phyloP scores from a whole-genome alignment of 345 rosid genomes.

The Brassica incana region DNA sequence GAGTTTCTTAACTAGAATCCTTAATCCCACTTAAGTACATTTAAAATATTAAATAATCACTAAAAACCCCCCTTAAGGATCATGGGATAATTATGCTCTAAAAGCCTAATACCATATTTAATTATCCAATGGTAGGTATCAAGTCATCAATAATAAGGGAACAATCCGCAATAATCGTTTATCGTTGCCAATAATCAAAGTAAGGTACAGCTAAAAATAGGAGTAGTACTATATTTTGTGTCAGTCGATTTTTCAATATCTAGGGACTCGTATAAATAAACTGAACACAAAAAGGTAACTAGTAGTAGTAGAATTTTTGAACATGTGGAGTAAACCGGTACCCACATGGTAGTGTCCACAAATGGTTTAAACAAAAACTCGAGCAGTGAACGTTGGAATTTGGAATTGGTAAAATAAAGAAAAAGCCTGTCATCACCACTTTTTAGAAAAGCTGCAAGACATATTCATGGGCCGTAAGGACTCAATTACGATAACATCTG shows the following conservation, averaged over 20 bases:
- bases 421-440: slow-evolving; percentile 15
- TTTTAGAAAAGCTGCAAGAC: slow-evolving; percentile 1
- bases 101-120: slow-evolving; percentile 1
- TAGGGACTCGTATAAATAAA: slow-evolving; percentile 19
- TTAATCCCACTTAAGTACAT: too few relatives aligned
- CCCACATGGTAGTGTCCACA: slow-evolving; percentile 23
- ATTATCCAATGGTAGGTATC: background rate
- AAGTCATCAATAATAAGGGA: slow-evolving; percentile 19
- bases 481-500: background rate
- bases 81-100: background rate
- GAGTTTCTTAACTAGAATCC: too few relatives aligned
- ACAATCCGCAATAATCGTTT: slow-evolving; percentile 23
- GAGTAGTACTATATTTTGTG: background rate
- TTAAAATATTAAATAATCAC: too few relatives aligned
- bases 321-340: background rate
- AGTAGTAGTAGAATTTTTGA: background rate
- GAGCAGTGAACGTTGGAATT: slow-evolving; percentile 19
- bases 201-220: background rate
- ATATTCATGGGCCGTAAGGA: background rate
- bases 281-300: background rate
- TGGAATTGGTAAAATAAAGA: slow-evolving; percentile 22
- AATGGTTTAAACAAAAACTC: background rate
- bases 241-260: background rate
- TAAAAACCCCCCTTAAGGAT: too few relatives aligned
- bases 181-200: slow-evolving; percentile 11